Base-by-base conservation (phyloP, 1,284 basidiomycete species). In the Marasmius oreades region DNA sequence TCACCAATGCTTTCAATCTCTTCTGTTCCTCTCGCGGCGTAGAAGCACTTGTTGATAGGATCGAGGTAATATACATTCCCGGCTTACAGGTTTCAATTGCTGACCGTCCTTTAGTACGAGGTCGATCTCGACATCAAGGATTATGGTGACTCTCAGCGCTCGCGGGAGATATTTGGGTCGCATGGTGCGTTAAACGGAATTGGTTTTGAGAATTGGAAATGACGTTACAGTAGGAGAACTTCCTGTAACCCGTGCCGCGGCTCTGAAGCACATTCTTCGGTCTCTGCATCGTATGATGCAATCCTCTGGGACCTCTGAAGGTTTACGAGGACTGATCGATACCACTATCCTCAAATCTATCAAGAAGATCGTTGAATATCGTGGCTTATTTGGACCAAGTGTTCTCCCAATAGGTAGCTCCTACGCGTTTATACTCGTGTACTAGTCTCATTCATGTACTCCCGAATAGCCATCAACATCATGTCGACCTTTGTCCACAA, bases 401-500 rank as follows among this genome's bases (percentile, higher is more conserved):
- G 85, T 97, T 54, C 82, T 96, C 52, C 88, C 93, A 1, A 77
- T 93, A 43, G 88, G 92, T 92, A 70, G 52, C 77, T 39, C 54
- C 31, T 56, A 20, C 50, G 62, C 28, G 10, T 52, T 53, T 53
- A 8, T 36, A 26, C 6, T 18, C 42, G 52, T 46, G 14, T 53
- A 8, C 47, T 18, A 8, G 3, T 53, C 28, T 52, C 10, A 59
- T 33, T 50, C 5, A 36, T 60, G n/a, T 50, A 53, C 51, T 28
- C 55, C 10, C 18, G 52, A 54, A 18, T 53, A 92, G 93, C 93
- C 1, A 93, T 98, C 77, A 96, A 96, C 72, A 92, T 98, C 69
- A 95, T 98, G 88, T 88, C 96, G 5, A 95, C 95, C 0, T 98
- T 99, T 70, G 89, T 99, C 16, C 96, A 99, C 78, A 99, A 98